These are phyloP conservation scores for Eucalyptus grandis DNA, from an alignment of 345 rosid genomes.

Conservation along the genomic window DNA sequence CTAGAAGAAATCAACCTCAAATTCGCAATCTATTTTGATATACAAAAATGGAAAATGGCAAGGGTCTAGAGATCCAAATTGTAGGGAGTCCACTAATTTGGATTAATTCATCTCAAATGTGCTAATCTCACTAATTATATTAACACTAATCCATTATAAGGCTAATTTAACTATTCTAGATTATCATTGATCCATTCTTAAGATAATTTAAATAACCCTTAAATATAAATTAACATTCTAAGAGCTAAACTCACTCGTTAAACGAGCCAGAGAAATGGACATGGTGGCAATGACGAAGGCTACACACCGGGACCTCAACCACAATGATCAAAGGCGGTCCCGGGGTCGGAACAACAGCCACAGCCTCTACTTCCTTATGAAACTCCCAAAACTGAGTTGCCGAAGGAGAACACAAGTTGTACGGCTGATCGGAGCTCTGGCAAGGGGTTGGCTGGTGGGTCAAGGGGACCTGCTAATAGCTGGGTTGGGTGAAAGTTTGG, in stretches of 20 bases:
- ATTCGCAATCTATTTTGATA: fast-evolving
- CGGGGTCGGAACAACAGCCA: fast-evolving
- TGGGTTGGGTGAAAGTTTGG: fast-evolving
- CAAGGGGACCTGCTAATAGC: fast-evolving
- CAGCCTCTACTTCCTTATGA: fast-evolving
- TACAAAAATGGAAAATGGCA: too few species aligned
- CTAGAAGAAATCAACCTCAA: too few species aligned
- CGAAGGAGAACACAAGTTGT: fast-evolving
- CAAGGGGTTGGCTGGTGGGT: fast-evolving
- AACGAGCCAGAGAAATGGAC: fast-evolving
- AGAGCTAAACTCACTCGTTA: too few species aligned
- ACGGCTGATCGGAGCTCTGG: fast-evolving
- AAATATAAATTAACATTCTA: too few species aligned
- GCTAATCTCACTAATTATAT: too few species aligned
- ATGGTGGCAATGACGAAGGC: fast-evolving
- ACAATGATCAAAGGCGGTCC: fast-evolving
- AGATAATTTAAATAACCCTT: fast-evolving
- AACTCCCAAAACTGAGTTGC: fast-evolving
- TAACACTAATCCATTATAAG: too few species aligned
- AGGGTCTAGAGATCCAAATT: fast-evolving
- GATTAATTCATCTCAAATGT: too few species aligned
- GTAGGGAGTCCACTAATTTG: too few species aligned
- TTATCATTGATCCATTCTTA: too few species aligned
- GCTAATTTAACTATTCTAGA: fast-evolving
- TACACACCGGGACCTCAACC: fast-evolving